These are phyloP conservation scores for Polyplosphaeria fusca DNA, from an alignment of 495 filamentous ascomycete genomes.

Conservation along the genomic window DNA sequence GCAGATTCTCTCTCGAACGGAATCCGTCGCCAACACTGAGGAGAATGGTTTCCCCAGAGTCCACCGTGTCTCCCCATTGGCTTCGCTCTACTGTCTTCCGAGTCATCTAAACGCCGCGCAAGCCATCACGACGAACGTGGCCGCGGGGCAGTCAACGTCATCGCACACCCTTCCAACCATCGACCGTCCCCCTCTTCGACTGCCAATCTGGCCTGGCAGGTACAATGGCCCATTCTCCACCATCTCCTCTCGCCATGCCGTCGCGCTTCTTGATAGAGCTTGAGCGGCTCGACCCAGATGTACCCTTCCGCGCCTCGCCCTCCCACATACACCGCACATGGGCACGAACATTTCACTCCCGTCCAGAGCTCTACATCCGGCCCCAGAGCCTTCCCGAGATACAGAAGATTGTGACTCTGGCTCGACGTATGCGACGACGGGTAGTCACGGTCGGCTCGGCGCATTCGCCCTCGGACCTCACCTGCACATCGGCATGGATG, in stretches of 20 bases:
- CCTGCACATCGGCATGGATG: constrained; percentile 92
- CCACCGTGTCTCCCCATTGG: too few relatives aligned
- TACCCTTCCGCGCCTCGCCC: constrained; percentile 72
- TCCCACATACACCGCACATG: constrained; percentile 87
- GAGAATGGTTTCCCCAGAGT: too few relatives aligned
- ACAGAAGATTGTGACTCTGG: constrained; percentile 75
- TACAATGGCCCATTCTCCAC: constrained; percentile 10
- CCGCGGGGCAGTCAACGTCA: neutral
- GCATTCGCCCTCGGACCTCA: constrained; percentile 89
- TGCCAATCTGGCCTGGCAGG: neutral
- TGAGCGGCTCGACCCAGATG: constrained; percentile 51
- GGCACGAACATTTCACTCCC: constrained; percentile 85
- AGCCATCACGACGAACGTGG: neutral
- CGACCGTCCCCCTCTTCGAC: neutral
- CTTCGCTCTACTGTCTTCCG: too few relatives aligned
- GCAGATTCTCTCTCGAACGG: too few relatives aligned
- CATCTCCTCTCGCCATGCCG: constrained; percentile 44
- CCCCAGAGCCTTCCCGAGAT: constrained; percentile 76
- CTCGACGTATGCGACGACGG: constrained; percentile 73
- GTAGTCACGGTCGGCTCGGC: constrained; percentile 78
- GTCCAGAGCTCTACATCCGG: constrained; percentile 84
- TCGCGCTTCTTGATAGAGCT: constrained; percentile 52
- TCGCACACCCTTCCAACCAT: neutral
- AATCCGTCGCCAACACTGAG: too few relatives aligned
- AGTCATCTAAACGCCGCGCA: neutral